Conservation (phyloP, 2,329 filamentous ascomycete genomes). For the Ceratocystis variospora region DNA sequence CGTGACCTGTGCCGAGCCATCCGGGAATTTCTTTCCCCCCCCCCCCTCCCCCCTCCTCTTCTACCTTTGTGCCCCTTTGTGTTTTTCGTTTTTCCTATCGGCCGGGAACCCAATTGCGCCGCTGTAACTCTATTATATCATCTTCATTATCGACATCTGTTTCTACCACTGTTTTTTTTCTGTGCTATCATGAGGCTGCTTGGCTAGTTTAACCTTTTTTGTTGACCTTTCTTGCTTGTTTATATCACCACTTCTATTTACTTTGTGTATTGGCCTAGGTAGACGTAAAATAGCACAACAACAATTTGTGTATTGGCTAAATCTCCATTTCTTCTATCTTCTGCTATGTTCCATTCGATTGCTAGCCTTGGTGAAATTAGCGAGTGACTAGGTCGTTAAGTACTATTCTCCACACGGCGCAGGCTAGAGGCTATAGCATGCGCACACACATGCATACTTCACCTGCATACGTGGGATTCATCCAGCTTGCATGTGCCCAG, state of each 20-base stretch:
- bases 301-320: not conserved
- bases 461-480: not conserved
- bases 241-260: slow-evolving; percentile 5
- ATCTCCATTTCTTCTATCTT: not conserved
- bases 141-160: slow-evolving; percentile 1
- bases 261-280: not conserved
- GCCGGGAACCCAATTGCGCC: slow-evolving; percentile 14
- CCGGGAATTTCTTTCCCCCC: not conserved
- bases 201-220: not conserved
- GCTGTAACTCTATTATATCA: slow-evolving; percentile 17
- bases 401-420: not conserved
- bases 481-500: not conserved
- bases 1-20: not conserved
- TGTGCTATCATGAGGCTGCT: not conserved
- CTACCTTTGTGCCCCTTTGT: slow-evolving; percentile 11
- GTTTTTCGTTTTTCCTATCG: slow-evolving; percentile 11
- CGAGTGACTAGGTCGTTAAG: not conserved
- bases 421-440: not conserved
- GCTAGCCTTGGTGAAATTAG: not conserved
- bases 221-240: not conserved
- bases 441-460: not conserved
- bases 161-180: not conserved
- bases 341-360: not conserved
- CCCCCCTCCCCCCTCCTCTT: slow-evolving; percentile 8
- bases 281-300: too few species aligned